A percentile compares a stretch with the other conserved stretches of the same genome.
Evolutionary conservation across 1,139 yeast species (phyloP).

Genomic region (Kodamaea suecica): DNA sequence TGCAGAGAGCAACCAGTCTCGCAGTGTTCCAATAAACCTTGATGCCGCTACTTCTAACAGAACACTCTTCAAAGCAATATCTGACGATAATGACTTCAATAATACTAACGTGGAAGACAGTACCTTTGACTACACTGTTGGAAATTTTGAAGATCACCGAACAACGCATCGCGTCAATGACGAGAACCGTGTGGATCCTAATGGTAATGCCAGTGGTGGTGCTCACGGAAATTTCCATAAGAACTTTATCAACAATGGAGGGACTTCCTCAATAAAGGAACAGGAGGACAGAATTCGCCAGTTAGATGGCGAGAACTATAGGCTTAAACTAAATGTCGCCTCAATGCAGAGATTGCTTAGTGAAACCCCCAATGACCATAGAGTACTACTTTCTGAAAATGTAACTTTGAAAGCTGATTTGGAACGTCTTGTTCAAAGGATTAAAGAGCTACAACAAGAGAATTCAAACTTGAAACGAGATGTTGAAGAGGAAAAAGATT

Average conservation of each 20-base stretch:
- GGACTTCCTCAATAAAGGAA: constrained; percentile 45
- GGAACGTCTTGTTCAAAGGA: constrained; percentile 20
- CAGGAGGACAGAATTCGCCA: constrained; percentile 51
- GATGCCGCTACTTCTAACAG: constrained; percentile 5
- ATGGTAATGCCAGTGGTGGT: too few relatives aligned
- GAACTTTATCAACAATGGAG: constrained; percentile 22
- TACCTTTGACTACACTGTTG: constrained; percentile 36
- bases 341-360: constrained; percentile 50
- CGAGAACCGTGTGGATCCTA: too few relatives aligned
- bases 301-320: constrained; percentile 59
- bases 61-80: constrained; percentile 14
- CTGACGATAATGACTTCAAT: constrained; percentile 2
- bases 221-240: constrained; percentile 9
- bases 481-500: not conserved
- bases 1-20: constrained; percentile 1
- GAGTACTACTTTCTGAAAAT: constrained; percentile 37
- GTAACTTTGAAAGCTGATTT: constrained; percentile 40
- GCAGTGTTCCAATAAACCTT: constrained; percentile 4
- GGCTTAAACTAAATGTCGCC: constrained; percentile 56
- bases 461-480: constrained; percentile 7
- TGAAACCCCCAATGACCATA: constrained; percentile 44
- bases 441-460: constrained; percentile 12
- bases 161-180: not conserved
- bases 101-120: not conserved
- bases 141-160: constrained; percentile 17